Base-by-base conservation (phyloP, 495 filamentous ascomycete genomes). In the Podospora fimiseda region DNA sequence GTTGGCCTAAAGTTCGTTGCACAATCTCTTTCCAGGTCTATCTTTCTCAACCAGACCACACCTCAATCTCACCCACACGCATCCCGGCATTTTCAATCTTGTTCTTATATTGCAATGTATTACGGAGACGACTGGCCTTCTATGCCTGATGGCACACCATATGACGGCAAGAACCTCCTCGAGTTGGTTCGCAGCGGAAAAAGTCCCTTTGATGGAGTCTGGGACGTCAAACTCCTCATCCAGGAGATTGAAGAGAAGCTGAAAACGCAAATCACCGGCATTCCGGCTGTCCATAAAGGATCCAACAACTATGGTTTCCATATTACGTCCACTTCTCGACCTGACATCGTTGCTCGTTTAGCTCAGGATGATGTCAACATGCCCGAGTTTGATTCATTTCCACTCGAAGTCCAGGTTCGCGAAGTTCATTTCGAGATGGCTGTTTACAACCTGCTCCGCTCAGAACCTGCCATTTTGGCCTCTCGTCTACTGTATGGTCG, bases 321-420 rank as follows among this genome's bases (percentile, higher is more conserved):
- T 27, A 40, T 61, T 39, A 61, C 60, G 44, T 43, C 62, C 14
- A 61, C 60, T n/a, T 62, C 61, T 57, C 6, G 61, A 48, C 50
- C 37, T 13, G 63, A 66, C 33, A 54, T 70, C 33, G 30, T 70
- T 20, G 65, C 57, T 27, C 63, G 61, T 53, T 45, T 70, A 21
- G 51, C 62, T 38, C 63, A 60, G 27, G 53, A 33, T 50, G 63
- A 66, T 50, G 48, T 68, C 56, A 70, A 70, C 30, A 65, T 63
- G 66, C 63, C 58, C 48, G 30, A 60, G 22, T 67, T 48, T 55
- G 51, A 67, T 46, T 51, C 56, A 52, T 55, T 62, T 39, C 42
- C 60, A 48, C 52, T 62, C 50, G 30, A 57, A 8, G 15, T 49
- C 16, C 57, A 64, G 48, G 44, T 59, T 46, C 19, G 22, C 39